Evolutionary conservation across 148 eudicot genomes (phyloP).

Genomic region (Silene conica): DNA sequence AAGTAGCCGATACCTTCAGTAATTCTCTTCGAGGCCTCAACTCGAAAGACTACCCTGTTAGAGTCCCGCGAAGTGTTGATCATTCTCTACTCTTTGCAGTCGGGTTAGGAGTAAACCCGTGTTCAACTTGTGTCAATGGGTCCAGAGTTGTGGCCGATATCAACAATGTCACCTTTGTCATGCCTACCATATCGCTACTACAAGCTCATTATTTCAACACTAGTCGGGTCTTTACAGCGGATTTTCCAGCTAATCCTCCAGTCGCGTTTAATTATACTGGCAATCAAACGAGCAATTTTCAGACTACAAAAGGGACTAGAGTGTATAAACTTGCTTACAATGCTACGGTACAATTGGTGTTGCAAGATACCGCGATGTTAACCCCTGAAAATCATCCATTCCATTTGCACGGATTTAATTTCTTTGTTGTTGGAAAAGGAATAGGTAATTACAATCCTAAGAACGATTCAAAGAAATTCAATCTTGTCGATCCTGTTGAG

Average conservation of each 20-base stretch:
- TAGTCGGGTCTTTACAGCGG: conserved; percentile 44
- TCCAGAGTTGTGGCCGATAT: conserved; percentile 50
- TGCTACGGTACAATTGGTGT: conserved; percentile 42
- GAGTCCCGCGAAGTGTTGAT: conserved; percentile 43
- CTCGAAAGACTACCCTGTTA: conserved; percentile 36
- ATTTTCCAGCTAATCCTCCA: conserved; percentile 48
- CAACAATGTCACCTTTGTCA: conserved; percentile 52
- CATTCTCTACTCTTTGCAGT: conserved; percentile 49
- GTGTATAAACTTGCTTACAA: conserved; percentile 43
- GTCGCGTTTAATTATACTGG: conserved; percentile 43
- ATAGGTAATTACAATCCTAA: conserved; percentile 41
- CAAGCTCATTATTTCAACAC: conserved; percentile 53
- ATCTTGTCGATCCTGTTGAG: conserved; percentile 52
- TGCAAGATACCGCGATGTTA: conserved; percentile 52
- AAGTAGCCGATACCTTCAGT: conserved; percentile 29
- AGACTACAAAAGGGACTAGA: conserved; percentile 40
- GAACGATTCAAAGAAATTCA: conserved; percentile 36
- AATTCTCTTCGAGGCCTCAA: conserved; percentile 46
- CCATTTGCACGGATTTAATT: conserved; percentile 54
- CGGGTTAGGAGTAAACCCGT: conserved; percentile 43
- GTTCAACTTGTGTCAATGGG: conserved; percentile 42
- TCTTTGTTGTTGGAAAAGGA: conserved; percentile 52
- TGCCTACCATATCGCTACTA: conserved; percentile 46
- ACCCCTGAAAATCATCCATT: conserved; percentile 52
- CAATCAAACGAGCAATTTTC: conserved; percentile 19